phyloP scores from a whole-genome alignment of 2,329 filamentous ascomycete genomes.

The Pseudogymnoascus sp. region DNA sequence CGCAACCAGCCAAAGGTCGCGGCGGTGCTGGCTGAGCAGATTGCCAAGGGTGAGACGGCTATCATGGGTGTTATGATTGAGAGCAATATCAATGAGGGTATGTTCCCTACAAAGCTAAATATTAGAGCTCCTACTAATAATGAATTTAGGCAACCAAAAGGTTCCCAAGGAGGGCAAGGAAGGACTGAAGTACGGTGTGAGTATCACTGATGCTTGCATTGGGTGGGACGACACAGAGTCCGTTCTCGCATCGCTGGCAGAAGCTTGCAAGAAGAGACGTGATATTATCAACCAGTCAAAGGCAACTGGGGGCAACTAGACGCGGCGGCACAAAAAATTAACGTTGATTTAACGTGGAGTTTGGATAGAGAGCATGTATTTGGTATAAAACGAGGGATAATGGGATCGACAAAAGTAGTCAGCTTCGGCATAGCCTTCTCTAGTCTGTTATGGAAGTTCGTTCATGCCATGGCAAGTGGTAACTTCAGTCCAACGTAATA shows the following conservation, averaged over 20 bases:
- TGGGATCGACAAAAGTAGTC: conserved; percentile 4
- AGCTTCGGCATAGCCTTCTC: conserved; percentile 1
- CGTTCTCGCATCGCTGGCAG: conserved; percentile 70
- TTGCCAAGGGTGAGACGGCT: conserved; percentile 71
- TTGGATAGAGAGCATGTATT: conserved; percentile 3
- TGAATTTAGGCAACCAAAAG: conserved; percentile 70
- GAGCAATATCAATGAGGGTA: conserved; percentile 90
- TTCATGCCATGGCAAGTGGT: conserved; percentile 57
- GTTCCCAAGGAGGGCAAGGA: conserved; percentile 79
- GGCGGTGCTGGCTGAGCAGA: conserved; percentile 72
- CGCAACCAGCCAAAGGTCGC: conserved; percentile 96
- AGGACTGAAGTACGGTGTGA: conserved; percentile 86
- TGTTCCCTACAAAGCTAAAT: conserved; percentile 22
- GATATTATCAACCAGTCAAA: neutral
- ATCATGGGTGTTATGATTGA: conserved; percentile 99
- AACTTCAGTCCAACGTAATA: conserved; percentile 72
- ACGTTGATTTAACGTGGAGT: conserved; percentile 3
- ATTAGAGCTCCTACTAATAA: conserved; percentile 14
- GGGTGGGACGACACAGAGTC: conserved; percentile 83
- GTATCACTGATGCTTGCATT: conserved; percentile 97
- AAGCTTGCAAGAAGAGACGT: conserved; percentile 65
- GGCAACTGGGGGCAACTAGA: neutral
- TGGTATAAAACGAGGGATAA: conserved; percentile 9
- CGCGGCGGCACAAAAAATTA: neutral
- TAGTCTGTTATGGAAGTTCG: neutral